These are phyloP conservation scores for Penicillium egyptiacum DNA, from an alignment of 495 filamentous ascomycete species.

Conservation along the genomic window DNA sequence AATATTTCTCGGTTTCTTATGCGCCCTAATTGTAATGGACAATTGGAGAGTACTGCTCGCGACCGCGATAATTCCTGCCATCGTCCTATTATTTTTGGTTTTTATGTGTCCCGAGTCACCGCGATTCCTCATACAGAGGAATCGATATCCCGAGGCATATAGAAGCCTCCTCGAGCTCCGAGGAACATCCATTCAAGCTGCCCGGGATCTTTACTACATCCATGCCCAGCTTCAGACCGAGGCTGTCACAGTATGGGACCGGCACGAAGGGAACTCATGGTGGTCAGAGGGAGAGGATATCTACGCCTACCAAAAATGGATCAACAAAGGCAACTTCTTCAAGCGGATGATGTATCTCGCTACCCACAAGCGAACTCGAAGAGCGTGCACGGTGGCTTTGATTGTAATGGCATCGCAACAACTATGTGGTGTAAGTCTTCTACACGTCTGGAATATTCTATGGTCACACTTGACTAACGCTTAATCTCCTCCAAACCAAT, in stretches of 20 bases:
- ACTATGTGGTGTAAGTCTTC: background rate
- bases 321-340: background rate
- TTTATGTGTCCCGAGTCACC: background rate
- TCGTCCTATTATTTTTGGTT: slow-evolving; percentile 39
- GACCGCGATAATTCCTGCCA: slow-evolving; percentile 68
- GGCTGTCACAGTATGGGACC: background rate
- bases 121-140: background rate
- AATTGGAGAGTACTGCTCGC: slow-evolving; percentile 71
- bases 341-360: background rate
- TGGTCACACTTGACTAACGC: background rate
- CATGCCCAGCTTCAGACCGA: background rate
- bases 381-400: background rate
- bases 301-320: background rate
- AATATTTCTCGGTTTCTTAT: slow-evolving; percentile 63
- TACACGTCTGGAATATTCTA: background rate
- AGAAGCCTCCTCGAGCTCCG: background rate
- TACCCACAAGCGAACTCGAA: background rate
- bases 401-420: background rate
- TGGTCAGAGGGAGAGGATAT: background rate
- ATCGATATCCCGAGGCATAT: background rate
- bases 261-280: background rate
- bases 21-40: slow-evolving; percentile 46
- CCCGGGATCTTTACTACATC: background rate
- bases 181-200: background rate
- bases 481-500: background rate